phyloP scores from a whole-genome alignment of 805 yeast species.

The Ogataea henricii region DNA sequence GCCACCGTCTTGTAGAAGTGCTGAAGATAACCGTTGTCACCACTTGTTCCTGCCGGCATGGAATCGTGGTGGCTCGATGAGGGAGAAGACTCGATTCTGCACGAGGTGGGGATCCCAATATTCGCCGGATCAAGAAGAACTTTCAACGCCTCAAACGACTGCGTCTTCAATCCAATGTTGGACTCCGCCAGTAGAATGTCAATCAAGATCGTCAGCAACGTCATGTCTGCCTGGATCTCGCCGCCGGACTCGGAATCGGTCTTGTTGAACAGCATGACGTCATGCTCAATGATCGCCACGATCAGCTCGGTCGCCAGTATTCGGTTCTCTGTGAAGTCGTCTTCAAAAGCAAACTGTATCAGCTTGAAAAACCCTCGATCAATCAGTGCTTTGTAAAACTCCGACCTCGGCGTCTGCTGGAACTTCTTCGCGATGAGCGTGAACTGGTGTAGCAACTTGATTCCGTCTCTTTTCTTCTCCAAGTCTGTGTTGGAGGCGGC shows the following conservation, averaged over 20 bases:
- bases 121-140: constrained; percentile 63
- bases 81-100: constrained; percentile 19
- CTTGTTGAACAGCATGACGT: constrained; percentile 58
- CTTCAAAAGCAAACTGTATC: constrained; percentile 69
- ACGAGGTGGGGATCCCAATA: constrained; percentile 13
- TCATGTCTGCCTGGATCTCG: constrained; percentile 39
- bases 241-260: constrained; percentile 19
- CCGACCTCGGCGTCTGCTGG: constrained; percentile 60
- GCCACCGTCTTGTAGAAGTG: constrained; percentile 59
- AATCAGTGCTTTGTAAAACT: constrained; percentile 64
- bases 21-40: constrained; percentile 41
- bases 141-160: constrained; percentile 81
- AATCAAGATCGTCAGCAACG: constrained; percentile 52
- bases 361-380: constrained; percentile 69
- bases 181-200: constrained; percentile 62
- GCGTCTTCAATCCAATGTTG: constrained; percentile 74
- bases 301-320: constrained; percentile 79
- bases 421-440: constrained; percentile 70
- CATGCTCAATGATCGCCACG: constrained; percentile 81
- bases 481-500: constrained; percentile 16
- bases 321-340: constrained; percentile 49
- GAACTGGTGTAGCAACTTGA: constrained; percentile 78
- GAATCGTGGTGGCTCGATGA: constrained; percentile 12
- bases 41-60: constrained; percentile 8
- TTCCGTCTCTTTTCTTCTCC: constrained; percentile 61